phyloP scores from a whole-genome alignment of 345 rosid species.

The Eucalyptus polyanthemos region DNA sequence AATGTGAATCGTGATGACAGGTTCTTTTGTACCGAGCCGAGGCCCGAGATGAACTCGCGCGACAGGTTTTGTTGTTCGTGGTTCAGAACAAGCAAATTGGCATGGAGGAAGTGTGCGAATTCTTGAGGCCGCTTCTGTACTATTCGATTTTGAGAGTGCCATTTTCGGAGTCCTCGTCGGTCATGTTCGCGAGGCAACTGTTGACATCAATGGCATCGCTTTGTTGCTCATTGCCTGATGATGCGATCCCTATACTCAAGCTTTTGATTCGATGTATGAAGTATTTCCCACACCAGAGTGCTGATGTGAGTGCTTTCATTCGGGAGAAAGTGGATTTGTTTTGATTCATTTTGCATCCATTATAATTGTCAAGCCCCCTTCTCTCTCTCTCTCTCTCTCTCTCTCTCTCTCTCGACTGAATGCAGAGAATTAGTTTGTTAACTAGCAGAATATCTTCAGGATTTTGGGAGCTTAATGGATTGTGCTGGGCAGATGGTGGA shows the following conservation, averaged over 20 bases:
- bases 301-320: constrained; percentile 27
- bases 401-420: not conserved
- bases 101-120: constrained; percentile 58
- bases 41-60: constrained; percentile 54
- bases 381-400: not conserved
- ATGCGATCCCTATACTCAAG: constrained; percentile 53
- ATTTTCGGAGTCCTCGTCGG: constrained; percentile 18
- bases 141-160: constrained; percentile 43
- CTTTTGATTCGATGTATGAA: constrained; percentile 45
- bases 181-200: constrained; percentile 46
- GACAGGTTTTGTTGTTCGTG: constrained; percentile 57
- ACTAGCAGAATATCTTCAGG: constrained; percentile 36
- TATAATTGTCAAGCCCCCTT: not conserved
- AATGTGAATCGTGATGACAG: constrained; percentile 18
- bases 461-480: constrained; percentile 22
- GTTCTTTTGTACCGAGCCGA: constrained; percentile 55
- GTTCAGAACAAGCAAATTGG: constrained; percentile 29
- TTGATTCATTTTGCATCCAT: not conserved
- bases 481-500: constrained; percentile 42
- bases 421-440: not conserved
- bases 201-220: constrained; percentile 59
- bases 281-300: constrained; percentile 25
- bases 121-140: constrained; percentile 60
- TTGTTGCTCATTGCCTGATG: constrained; percentile 53
- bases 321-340: not conserved